A percentile compares a stretch with the other conserved stretches of the same genome.
Conservation (phyloP, 257 asterid genomes). For the Buddleja alternifolia region DNA sequence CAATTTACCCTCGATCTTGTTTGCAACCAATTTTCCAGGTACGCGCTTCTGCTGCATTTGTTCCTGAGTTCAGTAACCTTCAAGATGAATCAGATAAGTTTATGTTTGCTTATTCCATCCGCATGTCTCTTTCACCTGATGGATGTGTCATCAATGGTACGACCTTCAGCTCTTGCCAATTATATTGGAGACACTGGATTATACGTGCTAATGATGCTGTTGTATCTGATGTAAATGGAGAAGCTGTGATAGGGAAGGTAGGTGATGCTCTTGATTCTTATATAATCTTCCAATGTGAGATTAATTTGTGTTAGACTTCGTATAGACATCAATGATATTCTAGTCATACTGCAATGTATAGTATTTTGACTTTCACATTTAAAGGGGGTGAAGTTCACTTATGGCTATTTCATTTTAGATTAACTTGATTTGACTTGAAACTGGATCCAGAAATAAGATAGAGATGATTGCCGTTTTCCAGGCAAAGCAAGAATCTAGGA, state of each 20-base stretch:
- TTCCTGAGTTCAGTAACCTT: constrained; percentile 79
- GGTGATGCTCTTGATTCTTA: constrained; percentile 22
- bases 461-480: neutral
- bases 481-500: neutral
- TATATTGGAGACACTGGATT: constrained; percentile 85
- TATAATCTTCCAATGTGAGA: constrained; percentile 9
- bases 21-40: constrained; percentile 51
- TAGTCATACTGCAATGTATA: neutral
- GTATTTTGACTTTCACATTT: neutral
- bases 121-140: constrained; percentile 75
- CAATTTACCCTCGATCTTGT: neutral
- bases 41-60: constrained; percentile 86
- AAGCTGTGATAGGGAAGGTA: constrained; percentile 95
- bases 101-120: constrained; percentile 77
- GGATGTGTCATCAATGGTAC: constrained; percentile 73
- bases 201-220: constrained; percentile 58
- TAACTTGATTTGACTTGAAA: neutral
- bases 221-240: constrained; percentile 62
- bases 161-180: constrained; percentile 72
- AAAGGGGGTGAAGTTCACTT: constrained; percentile 8
- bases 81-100: constrained; percentile 54
- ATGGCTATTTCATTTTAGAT: neutral
- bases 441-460: neutral
- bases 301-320: constrained; percentile 1
- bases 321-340: constrained; percentile 11